Percentiles rank a stretch among this genome's conserved stretches.
Conservation (phyloP, 257 asterid species). For the Solanum okadae region DNA sequence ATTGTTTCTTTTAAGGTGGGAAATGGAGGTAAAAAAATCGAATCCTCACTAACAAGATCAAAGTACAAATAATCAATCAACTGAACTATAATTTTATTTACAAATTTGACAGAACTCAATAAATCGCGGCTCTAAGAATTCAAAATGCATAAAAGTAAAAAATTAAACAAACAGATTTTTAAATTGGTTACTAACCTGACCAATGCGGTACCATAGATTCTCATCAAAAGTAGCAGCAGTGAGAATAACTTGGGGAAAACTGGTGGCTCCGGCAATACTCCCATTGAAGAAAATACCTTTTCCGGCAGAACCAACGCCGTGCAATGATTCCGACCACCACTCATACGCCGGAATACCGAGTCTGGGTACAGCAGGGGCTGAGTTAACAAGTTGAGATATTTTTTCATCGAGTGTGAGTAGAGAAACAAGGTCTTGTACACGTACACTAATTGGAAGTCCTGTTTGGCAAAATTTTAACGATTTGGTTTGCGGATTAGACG, state of each 20-base stretch:
- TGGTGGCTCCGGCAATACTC: constrained; percentile 45
- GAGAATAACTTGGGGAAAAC: constrained; percentile 87
- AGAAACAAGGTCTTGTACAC: constrained; percentile 67
- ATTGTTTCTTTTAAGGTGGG: not conserved
- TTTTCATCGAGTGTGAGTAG: constrained; percentile 74
- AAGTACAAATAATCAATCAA: not conserved
- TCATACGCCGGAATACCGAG: constrained; percentile 76
- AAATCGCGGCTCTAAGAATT: not conserved
- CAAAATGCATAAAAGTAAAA: not conserved
- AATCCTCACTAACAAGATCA: not conserved
- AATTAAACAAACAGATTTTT: not conserved
- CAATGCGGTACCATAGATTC: constrained; percentile 78
- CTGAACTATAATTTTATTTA: too few species aligned
- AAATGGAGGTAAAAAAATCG: not conserved
- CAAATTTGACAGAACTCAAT: not conserved
- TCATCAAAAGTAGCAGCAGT: constrained; percentile 82
- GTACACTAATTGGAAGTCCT: constrained; percentile 29
- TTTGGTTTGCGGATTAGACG: constrained; percentile 24
- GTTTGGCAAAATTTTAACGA: constrained; percentile 51
- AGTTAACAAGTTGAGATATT: constrained; percentile 64
- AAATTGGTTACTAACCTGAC: constrained; percentile 26
- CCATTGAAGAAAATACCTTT: constrained; percentile 52
- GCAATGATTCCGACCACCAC: constrained; percentile 95
- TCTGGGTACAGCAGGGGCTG: constrained; percentile 61
- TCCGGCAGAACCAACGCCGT: constrained; percentile 79